Conservation (phyloP, 2,329 filamentous ascomycete species). For the Monosporascus sp. region DNA sequence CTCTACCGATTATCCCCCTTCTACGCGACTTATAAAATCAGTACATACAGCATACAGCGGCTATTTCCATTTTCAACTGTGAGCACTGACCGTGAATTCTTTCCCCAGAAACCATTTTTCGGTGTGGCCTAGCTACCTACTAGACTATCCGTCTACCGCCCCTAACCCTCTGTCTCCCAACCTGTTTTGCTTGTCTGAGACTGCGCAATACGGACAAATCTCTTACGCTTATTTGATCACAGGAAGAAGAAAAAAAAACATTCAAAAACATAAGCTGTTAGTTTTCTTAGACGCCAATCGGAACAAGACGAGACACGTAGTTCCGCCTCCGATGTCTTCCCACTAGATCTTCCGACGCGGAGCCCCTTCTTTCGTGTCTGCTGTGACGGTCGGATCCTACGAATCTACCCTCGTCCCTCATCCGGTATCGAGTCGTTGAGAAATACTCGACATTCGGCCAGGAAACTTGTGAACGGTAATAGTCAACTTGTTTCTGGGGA, state of each 20-base stretch:
- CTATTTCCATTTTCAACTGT: background rate
- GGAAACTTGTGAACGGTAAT: conserved; percentile 36
- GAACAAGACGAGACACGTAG: background rate
- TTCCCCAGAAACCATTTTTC: background rate
- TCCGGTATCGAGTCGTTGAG: conserved; percentile 17
- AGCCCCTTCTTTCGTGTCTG: conserved; percentile 19
- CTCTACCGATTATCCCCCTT: background rate
- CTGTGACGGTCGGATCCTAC: conserved; percentile 21
- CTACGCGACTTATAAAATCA: background rate
- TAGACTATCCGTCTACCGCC: background rate
- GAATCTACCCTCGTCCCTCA: conserved; percentile 13
- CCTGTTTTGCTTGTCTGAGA: background rate
- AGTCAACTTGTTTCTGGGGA: conserved; percentile 37
- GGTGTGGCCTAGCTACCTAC: background rate
- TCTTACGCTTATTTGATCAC: background rate
- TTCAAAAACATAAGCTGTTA: background rate
- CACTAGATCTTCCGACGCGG: background rate
- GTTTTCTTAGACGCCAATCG: background rate
- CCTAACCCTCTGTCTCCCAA: background rate
- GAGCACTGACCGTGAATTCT: background rate
- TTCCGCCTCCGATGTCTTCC: background rate
- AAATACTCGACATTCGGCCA: conserved; percentile 18
- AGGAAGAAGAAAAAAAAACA: background rate
- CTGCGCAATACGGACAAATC: background rate
- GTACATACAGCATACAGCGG: background rate